phyloP scores from a whole-genome alignment of 2,329 filamentous ascomycete genomes.

The Scedosporium minutisporum region DNA sequence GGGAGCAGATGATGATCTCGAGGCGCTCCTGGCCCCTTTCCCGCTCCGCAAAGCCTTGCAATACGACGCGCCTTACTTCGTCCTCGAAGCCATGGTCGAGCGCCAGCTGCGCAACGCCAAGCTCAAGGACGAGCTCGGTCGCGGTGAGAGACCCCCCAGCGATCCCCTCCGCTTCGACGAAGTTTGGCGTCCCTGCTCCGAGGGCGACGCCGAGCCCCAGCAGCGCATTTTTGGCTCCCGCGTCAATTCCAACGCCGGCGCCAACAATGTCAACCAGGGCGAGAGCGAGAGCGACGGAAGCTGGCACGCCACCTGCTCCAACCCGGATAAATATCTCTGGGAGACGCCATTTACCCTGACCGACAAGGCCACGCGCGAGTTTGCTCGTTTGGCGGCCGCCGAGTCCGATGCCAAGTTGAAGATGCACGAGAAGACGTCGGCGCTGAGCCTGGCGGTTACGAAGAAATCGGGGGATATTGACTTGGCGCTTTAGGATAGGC shows the following conservation, averaged over 20 bases:
- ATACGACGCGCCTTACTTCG: slow-evolving; percentile 27
- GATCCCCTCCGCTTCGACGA: slow-evolving; percentile 29
- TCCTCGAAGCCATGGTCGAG: slow-evolving; percentile 37
- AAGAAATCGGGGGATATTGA: not conserved
- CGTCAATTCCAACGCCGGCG: too few relatives aligned
- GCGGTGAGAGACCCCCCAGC: slow-evolving; percentile 24
- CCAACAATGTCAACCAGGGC: not conserved
- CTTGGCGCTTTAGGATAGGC: not conserved
- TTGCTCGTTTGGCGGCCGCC: not conserved
- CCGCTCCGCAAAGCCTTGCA: slow-evolving; percentile 31
- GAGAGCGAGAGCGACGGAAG: too few relatives aligned
- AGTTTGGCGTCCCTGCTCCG: slow-evolving; percentile 32
- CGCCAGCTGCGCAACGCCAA: slow-evolving; percentile 33
- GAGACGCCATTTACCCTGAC: slow-evolving; percentile 38
- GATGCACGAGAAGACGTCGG: not conserved
- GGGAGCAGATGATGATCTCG: slow-evolving; percentile 9
- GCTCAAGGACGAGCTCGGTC: slow-evolving; percentile 31
- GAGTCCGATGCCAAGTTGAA: not conserved
- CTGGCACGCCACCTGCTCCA: not conserved
- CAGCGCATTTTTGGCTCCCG: slow-evolving; percentile 25
- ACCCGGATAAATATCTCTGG: slow-evolving; percentile 39
- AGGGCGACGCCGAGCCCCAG: slow-evolving; percentile 11
- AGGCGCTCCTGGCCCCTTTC: slow-evolving; percentile 21
- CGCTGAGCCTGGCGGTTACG: not conserved
- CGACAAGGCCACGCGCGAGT: not conserved